phyloP scores from a whole-genome alignment of 768 basidiomycete genomes.

The Agaricus subrufescens region DNA sequence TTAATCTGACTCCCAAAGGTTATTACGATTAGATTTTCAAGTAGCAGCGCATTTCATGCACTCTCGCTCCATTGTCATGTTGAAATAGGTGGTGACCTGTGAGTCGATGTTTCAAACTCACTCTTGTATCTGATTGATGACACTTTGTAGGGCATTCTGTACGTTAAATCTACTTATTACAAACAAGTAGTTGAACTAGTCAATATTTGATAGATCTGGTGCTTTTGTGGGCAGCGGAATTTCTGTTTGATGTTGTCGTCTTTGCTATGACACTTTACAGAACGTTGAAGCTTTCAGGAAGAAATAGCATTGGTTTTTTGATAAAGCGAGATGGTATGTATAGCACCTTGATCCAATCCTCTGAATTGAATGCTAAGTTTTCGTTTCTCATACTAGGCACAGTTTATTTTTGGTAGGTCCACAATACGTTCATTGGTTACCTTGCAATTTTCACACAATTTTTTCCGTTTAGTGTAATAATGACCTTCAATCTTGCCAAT shows the following conservation, averaged over 20 bases:
- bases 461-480: not conserved
- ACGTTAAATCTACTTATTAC: too few relatives aligned
- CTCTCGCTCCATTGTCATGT: too few relatives aligned
- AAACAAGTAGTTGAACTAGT: too few relatives aligned
- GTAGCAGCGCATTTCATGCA: too few relatives aligned
- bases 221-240: conserved; percentile 31
- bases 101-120: too few relatives aligned
- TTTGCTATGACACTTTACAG: conserved; percentile 35
- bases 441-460: not conserved
- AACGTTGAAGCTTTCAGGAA: conserved; percentile 21
- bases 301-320: conserved; percentile 21
- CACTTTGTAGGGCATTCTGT: too few relatives aligned
- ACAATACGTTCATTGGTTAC: conserved; percentile 3
- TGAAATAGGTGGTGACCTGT: too few relatives aligned
- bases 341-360: not conserved
- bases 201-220: conserved; percentile 21
- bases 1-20: too few relatives aligned
- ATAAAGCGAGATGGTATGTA: conserved; percentile 33
- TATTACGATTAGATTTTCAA: too few relatives aligned
- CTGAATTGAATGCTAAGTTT: not conserved
- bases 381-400: conserved; percentile 22
- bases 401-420: conserved; percentile 33
- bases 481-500: conserved; percentile 3
- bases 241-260: conserved; percentile 34
- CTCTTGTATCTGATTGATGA: too few relatives aligned